Percentiles rank a stretch among this genome's conserved stretches.
These are phyloP conservation scores for Tylopilus sp. DNA, from an alignment of 768 basidiomycete genomes.

Conservation along the genomic window DNA sequence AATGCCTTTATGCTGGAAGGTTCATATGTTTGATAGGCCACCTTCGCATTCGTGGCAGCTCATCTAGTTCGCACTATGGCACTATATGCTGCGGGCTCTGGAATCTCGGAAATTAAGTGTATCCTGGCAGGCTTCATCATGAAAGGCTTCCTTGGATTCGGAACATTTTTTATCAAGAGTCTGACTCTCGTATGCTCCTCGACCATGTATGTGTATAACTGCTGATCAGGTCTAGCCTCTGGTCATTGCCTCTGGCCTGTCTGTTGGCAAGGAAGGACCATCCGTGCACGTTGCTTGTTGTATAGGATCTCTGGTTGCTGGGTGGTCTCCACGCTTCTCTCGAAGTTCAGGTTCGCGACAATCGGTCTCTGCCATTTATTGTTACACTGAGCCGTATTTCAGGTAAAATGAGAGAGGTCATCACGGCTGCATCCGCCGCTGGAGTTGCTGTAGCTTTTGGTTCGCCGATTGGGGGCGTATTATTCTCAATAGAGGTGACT, in stretches of 20 bases:
- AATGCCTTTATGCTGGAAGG: background rate
- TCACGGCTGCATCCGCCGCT: slow-evolving; percentile 94
- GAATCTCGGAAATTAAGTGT: slow-evolving; percentile 98
- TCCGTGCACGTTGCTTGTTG: slow-evolving; percentile 97
- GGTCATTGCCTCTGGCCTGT: slow-evolving; percentile 94
- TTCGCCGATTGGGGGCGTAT: slow-evolving; percentile 94
- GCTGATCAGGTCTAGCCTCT: slow-evolving; percentile 62
- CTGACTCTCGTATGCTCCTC: slow-evolving; percentile 72
- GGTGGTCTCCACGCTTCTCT: slow-evolving; percentile 76
- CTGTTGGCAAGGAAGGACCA: slow-evolving; percentile 97
- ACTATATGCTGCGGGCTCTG: slow-evolving; percentile 95
- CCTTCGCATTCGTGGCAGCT: slow-evolving; percentile 83
- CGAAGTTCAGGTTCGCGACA: slow-evolving; percentile 75
- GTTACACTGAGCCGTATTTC: slow-evolving; percentile 14
- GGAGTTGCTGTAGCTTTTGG: slow-evolving; percentile 99
- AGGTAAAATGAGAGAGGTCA: slow-evolving; percentile 85
- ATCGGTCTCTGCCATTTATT: background rate
- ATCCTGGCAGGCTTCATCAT: slow-evolving; percentile 96
- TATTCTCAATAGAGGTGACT: slow-evolving; percentile 92
- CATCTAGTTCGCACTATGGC: slow-evolving; percentile 87
- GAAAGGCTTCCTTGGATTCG: slow-evolving; percentile 88
- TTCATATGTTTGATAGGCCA: slow-evolving; percentile 44
- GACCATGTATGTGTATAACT: background rate
- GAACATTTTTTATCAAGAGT: slow-evolving; percentile 92
- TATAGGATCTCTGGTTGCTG: slow-evolving; percentile 86